Conservation (phyloP, 148 eudicot genomes). For the Selenicereus undatus region DNA sequence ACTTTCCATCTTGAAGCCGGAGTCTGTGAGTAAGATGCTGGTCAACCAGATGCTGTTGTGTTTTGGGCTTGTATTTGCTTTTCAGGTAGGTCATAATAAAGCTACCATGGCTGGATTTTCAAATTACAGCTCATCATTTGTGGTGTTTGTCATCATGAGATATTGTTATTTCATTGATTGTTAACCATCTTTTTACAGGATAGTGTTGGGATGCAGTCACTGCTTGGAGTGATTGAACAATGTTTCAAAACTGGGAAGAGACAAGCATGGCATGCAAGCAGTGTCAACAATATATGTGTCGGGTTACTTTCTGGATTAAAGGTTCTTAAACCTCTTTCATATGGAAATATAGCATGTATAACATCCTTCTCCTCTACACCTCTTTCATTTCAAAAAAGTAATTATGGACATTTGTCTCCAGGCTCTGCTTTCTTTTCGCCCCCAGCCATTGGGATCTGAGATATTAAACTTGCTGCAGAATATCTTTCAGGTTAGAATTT, state of each 20-base stretch:
- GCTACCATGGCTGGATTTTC: constrained; percentile 1
- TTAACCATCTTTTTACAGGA: constrained; percentile 47
- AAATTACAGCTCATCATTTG: not conserved
- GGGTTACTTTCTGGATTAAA: constrained; percentile 92
- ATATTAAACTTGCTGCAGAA: constrained; percentile 63
- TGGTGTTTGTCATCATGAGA: not conserved
- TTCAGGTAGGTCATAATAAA: constrained; percentile 57
- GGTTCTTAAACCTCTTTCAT: constrained; percentile 40
- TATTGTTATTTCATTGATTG: constrained; percentile 17
- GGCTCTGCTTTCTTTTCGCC: constrained; percentile 77
- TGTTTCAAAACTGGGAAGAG: constrained; percentile 78
- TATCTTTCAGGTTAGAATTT: constrained; percentile 73
- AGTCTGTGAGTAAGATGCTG: constrained; percentile 81
- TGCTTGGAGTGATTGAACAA: constrained; percentile 73
- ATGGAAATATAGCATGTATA: constrained; percentile 8
- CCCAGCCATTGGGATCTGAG: constrained; percentile 73
- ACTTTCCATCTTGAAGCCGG: constrained; percentile 60
- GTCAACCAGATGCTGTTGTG: constrained; percentile 95
- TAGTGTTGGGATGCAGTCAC: constrained; percentile 74
- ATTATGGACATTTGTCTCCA: constrained; percentile 34
- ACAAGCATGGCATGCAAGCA: constrained; percentile 72
- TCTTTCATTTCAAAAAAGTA: constrained; percentile 10
- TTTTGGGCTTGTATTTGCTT: constrained; percentile 85
- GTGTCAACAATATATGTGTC: constrained; percentile 81
- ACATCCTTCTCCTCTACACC: constrained; percentile 16